phyloP scores from a whole-genome alignment of 805 yeast genomes.

The Nakazawaea holstii region DNA sequence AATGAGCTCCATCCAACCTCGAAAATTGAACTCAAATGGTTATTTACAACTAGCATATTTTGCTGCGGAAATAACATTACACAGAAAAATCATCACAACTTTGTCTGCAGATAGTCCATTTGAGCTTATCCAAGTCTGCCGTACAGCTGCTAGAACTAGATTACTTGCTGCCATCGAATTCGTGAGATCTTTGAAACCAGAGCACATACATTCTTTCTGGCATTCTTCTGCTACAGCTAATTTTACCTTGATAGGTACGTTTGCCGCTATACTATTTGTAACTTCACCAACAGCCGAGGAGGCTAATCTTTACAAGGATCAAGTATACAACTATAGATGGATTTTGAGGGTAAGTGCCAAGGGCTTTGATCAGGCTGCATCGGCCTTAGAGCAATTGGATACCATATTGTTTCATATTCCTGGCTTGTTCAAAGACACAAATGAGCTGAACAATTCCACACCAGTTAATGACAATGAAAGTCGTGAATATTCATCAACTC shows the following conservation, averaged over 20 bases:
- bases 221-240: conserved; percentile 76
- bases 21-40: conserved; percentile 69
- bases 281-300: conserved; percentile 63
- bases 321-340: conserved; percentile 73
- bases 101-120: conserved; percentile 39
- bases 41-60: conserved; percentile 80
- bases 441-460: conserved; percentile 10
- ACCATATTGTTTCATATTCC: conserved; percentile 72
- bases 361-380: conserved; percentile 73
- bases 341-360: conserved; percentile 67
- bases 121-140: conserved; percentile 61
- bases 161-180: conserved; percentile 78
- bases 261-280: conserved; percentile 75
- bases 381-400: conserved; percentile 68
- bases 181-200: conserved; percentile 68
- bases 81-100: conserved; percentile 65
- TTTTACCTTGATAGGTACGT: conserved; percentile 78
- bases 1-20: conserved; percentile 53
- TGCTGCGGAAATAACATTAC: conserved; percentile 84
- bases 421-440: conserved; percentile 41
- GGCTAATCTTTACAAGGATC: conserved; percentile 55
- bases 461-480: background rate
- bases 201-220: conserved; percentile 88
- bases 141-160: conserved; percentile 82
- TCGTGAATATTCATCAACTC: conserved; percentile 19